Evolutionary conservation across 768 basidiomycete species (phyloP), one percentile per base, ranked within the genome.

Genomic region (Hortiboletus campestris): DNA sequence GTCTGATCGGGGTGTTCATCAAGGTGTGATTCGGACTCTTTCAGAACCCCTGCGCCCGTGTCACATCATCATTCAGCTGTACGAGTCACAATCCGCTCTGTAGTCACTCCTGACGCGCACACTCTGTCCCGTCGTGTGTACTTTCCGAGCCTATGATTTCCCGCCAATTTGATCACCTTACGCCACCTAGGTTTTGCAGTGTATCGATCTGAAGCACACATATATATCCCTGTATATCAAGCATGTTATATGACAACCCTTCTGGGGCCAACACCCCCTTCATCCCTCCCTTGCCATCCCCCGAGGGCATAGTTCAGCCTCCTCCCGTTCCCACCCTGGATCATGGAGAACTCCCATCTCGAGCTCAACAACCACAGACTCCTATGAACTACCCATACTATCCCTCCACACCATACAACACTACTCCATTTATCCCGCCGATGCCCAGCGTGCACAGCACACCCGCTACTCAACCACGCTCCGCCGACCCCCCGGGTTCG

Each of bases 331-430:
- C 75, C 32, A 44, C 67, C 4, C 62, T 63, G 3, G 65, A 67
- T 43, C 62, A 61, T 25, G 61, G 60, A 47, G 71, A 66, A 16
- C 61, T 61, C 40, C 72, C 72, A 1, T 46, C 63, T 25, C 78
- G 77, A 77, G 62, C 72, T 35, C 61, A 70, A 31, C 60, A 67
- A 8, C 67, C 72, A 19, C 73, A 72, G 52, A 59, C 63, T 2
- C 67, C 74, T 0, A 70, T 67, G 52, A 64, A 65, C 43, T 79
- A 76, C 51, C 76, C 78, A 11, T 67, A 65, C 35, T 78, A 78
- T 51, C 73, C 75, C 1, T 53, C 58, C 16, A 71, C 76, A 14
- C 77, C 77, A 6, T 75, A 74, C 35, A 74, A 70, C 36, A 48
- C 63, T 3, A 71, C 73, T 8, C 74, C 74, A 1, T 78, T 74